phyloP scores from a whole-genome alignment of 2,329 filamentous ascomycete species.

The Arthrobotrys pseudoclavata region DNA sequence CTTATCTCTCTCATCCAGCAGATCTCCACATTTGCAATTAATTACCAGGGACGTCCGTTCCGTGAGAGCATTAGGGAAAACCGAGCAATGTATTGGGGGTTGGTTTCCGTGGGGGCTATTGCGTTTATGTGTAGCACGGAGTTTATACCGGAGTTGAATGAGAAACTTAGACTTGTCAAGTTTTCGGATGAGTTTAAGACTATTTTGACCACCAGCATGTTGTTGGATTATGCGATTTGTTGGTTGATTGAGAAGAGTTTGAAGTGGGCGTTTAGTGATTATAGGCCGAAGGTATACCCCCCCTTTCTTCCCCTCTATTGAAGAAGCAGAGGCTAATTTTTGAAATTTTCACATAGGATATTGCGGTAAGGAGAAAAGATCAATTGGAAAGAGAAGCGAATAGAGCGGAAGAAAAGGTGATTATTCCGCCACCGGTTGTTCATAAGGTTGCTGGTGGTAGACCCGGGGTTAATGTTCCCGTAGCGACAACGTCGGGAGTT shows the following conservation, averaged over 20 bases:
- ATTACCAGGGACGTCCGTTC: constrained; percentile 98
- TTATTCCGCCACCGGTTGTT: constrained; percentile 65
- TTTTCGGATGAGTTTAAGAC: constrained; percentile 90
- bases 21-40: constrained; percentile 98
- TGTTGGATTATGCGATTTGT: constrained; percentile 87
- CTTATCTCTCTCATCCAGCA: constrained; percentile 98
- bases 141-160: constrained; percentile 93
- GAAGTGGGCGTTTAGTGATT: constrained; percentile 90
- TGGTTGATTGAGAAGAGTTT: constrained; percentile 88
- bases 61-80: constrained; percentile 96
- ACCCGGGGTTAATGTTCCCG: not conserved
- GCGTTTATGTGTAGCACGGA: constrained; percentile 96
- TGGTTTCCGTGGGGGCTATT: constrained; percentile 87
- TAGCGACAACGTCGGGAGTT: constrained; percentile 33
- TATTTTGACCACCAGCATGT: constrained; percentile 86
- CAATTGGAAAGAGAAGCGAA: constrained; percentile 82
- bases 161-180: constrained; percentile 90
- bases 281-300: constrained; percentile 76
- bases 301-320: not conserved
- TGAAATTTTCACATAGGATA: constrained; percentile 71
- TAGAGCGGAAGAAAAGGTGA: constrained; percentile 72
- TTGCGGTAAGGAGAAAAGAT: constrained; percentile 86
- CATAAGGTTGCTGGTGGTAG: not conserved
- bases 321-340: not conserved
- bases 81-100: constrained; percentile 97